Evolutionary conservation across 1,139 yeast species (phyloP), one percentile per base, ranked within the genome.

Genomic region (Kluyveromyces sp.): DNA sequence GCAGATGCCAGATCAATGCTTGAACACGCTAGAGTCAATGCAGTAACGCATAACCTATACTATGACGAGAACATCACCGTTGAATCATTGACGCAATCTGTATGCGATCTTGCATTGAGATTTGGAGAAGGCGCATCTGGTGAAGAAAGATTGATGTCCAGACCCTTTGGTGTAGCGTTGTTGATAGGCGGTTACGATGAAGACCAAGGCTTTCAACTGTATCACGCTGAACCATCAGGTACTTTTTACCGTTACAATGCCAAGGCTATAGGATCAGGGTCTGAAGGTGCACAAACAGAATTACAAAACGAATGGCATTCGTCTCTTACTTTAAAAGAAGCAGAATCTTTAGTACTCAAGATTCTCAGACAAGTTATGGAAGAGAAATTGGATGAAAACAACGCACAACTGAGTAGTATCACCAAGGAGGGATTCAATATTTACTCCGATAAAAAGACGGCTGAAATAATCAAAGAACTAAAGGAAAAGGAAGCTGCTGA

Each of bases 71-170:
- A 84, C 40, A 87, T 92, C 58, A 84, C 85, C 47, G 95, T 92
- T 32, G 98, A 94, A 65, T 79, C 95, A 42, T 78, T 92, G 58
- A 89, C 98, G 12, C 99, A 94, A 66, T 81, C 95, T 1, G 96
- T 94, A 20, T 92, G 98, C 66, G 98, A 94, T 68, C 75, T 94
- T 62, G 98, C 99, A 2, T 73, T 94, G 56, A 77, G 97, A 63
- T 94, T 94, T 58, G 99, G 99, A 49, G 99, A 92, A 69, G 96
- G 97, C 54, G 98, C 96, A 9, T 83, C 92, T 37, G 98, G 96
- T 49, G 97, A 92, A 63, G 94, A 94, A 65, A 77, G 95, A 63
- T 76, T 89, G 56, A 94, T 94, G 99, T 87, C 96, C 3, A 80
- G 99, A 69, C 99, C 99, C 9, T 94, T 94, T 66, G 99, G 99